phyloP scores from a whole-genome alignment of 192 early-diverging fungal species.

The Dimargaris verticillata region DNA sequence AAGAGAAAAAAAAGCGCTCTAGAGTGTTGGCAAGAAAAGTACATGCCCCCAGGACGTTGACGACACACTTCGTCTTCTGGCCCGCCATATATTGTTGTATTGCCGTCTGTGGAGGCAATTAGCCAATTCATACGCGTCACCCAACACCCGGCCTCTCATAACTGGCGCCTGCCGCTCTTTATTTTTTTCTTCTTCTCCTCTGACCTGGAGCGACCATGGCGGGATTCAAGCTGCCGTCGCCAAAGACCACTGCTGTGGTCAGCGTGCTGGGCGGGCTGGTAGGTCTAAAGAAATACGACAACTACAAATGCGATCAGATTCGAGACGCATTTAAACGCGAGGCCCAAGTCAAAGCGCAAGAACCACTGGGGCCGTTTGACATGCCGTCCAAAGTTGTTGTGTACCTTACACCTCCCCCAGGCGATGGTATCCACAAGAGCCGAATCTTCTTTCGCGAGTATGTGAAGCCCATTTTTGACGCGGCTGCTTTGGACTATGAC shows the following conservation, averaged over 20 bases:
- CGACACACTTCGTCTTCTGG: no score
- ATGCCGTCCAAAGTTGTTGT: slow-evolving; percentile 25
- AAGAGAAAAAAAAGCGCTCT: no score
- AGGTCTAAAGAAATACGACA: slow-evolving; percentile 18
- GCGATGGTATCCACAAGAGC: slow-evolving; percentile 28
- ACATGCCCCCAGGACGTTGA: no score
- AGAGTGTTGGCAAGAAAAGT: no score
- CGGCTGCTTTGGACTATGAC: slow-evolving; percentile 28
- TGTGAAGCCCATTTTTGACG: slow-evolving; percentile 28
- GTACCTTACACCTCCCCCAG: slow-evolving; percentile 25
- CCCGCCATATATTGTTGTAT: no score
- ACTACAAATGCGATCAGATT: slow-evolving; percentile 16
- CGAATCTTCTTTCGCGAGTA: slow-evolving; percentile 25
- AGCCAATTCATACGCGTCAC: no score
- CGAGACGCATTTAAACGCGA: slow-evolving; percentile 13
- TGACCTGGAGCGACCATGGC: background rate
- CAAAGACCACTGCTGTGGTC: slow-evolving; percentile 19
- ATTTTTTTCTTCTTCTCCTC: no score
- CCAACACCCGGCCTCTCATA: no score
- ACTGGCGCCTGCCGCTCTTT: no score
- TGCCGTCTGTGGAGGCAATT: no score
- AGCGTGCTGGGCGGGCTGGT: slow-evolving; percentile 16
- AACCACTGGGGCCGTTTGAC: slow-evolving; percentile 22
- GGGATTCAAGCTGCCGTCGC: slow-evolving; percentile 8
- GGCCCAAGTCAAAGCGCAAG: slow-evolving; percentile 20